These are phyloP conservation scores for Oryza meridionalis DNA, from an alignment of 176 grass and related monocot genomes.

Conservation along the genomic window DNA sequence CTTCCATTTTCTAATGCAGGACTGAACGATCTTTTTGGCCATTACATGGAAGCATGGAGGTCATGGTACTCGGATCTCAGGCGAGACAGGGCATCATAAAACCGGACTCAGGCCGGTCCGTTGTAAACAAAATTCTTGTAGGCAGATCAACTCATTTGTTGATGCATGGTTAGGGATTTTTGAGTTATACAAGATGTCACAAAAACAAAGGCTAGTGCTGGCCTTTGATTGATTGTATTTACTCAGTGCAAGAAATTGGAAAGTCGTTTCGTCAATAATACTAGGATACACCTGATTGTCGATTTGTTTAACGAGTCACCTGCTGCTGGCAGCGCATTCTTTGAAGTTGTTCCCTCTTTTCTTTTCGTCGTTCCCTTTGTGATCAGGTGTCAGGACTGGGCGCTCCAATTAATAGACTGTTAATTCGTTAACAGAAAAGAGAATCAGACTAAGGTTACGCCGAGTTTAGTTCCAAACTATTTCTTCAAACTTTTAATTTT, in stretches of 20 bases:
- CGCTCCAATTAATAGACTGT: no score
- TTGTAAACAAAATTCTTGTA: constrained; percentile 33
- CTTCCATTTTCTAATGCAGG: constrained; percentile 48
- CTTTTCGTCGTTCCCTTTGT: not conserved
- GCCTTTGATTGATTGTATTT: constrained; percentile 44
- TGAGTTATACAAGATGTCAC: constrained; percentile 33
- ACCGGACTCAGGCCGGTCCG: constrained; percentile 5
- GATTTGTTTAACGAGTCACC: not conserved
- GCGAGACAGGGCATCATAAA: constrained; percentile 40
- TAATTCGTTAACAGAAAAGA: not conserved
- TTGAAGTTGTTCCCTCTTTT: not conserved
- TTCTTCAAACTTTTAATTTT: no score
- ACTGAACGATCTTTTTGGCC: constrained; percentile 84
- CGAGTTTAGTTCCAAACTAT: no score
- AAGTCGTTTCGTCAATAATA: not conserved
- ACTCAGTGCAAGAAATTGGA: constrained; percentile 37
- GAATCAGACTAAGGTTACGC: no score
- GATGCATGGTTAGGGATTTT: constrained; percentile 12
- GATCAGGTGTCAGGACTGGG: no score
- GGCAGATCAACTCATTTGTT: constrained; percentile 41
- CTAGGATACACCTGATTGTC: not conserved
- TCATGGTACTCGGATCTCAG: constrained; percentile 70
- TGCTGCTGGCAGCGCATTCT: not conserved
- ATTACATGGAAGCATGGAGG: constrained; percentile 90
- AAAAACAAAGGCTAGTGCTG: constrained; percentile 13